Conservation (phyloP, 768 basidiomycete species). For the Naematelia encephala region DNA sequence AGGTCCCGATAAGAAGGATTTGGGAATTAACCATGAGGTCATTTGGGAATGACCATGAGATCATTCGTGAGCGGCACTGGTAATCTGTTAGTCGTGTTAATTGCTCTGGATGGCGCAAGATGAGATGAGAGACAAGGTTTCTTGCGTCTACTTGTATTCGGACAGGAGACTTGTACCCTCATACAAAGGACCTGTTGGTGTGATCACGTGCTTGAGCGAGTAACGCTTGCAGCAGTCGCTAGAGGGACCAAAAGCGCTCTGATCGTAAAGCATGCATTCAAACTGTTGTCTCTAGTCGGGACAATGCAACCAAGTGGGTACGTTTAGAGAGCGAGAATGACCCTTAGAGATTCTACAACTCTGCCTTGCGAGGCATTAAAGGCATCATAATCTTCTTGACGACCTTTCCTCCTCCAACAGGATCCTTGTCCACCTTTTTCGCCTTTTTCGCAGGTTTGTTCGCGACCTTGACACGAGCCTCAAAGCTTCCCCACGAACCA, state of each 20-base stretch:
- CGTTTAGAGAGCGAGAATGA: no score
- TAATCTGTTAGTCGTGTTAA: neutral
- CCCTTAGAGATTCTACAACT: no score
- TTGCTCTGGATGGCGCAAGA: neutral
- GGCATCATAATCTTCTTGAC: constrained; percentile 37
- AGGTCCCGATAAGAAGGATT: no score
- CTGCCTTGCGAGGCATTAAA: neutral
- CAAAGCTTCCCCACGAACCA: constrained; percentile 35
- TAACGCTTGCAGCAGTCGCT: constrained; percentile 13
- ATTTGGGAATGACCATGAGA: no score
- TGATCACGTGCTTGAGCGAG: constrained; percentile 39
- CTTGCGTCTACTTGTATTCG: neutral
- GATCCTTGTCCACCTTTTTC: constrained; percentile 59
- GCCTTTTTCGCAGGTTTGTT: constrained; percentile 12
- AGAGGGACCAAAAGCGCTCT: neutral
- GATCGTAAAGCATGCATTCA: no score
- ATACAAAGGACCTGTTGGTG: no score
- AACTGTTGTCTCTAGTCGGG: no score
- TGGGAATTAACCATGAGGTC: no score
- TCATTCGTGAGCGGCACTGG: neutral
- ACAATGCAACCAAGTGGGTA: no score
- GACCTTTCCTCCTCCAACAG: constrained; percentile 39
- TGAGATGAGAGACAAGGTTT: neutral
- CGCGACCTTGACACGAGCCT: constrained; percentile 7
- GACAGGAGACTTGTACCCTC: no score